Base-by-base conservation (phyloP, 2,329 filamentous ascomycete genomes). In the Fusarium fracticaudum region DNA sequence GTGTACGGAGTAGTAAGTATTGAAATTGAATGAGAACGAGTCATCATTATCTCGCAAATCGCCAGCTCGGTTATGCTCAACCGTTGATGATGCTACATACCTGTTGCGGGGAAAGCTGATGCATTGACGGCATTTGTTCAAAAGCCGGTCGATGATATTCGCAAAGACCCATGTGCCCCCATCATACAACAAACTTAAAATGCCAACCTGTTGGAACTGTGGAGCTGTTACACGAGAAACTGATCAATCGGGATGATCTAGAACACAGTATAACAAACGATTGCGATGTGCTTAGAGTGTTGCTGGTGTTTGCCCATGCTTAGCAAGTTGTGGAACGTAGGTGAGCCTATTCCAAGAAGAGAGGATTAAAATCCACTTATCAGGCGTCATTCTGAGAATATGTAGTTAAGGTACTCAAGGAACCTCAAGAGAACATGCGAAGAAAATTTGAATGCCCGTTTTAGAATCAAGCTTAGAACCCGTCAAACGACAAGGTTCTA, bases 401-500 rank as follows among this genome's bases (percentile, higher is more conserved):
- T n/a, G n/a, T n/a, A 31, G 45, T 31, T 48, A 9, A 35, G 14
- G 33, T 35, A 43, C 50, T 44, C 22, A 33, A 72, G 31, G 40
- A 67, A 44, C 17, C 12, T n/a, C 20, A 10, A 53, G 26, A 35
- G 29, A 51, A 53, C n/a, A 26, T 18, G 26, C n/a, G 50, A 47
- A 37, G 26, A 62, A 24, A 53, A 17, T 41, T 53, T 31, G 29
- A 68, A 24, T 37, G 29, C 37, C 29, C 41, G 35, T 44, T 48
- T 50, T 48, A 64, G 18, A 37, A 33, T 48, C 54, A 69, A 67
- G 47, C 24, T 33, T 50, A 38, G 57, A 37, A 38, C 47, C 51
- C 37, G 55, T 59, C 55, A 15, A 48, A 58, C 60, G 62, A 64
- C 51, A 66, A 64, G 67, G 67, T 67, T 72, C 70, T 68, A 76